phyloP scores from a whole-genome alignment of 306 rosid genomes.

The Betula pendula region DNA sequence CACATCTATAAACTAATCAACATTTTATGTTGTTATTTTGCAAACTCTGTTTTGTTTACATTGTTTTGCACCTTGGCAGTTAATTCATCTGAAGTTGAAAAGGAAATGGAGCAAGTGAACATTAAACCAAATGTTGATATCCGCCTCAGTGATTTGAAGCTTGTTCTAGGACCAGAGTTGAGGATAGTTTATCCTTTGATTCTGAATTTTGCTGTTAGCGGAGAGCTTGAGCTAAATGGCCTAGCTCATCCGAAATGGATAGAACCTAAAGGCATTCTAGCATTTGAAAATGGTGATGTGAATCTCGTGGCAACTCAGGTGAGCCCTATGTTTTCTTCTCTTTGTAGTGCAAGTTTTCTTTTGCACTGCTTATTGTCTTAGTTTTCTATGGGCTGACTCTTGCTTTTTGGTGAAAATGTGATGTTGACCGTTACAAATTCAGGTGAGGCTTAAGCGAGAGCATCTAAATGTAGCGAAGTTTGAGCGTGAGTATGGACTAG shows the following conservation, averaged over 20 bases:
- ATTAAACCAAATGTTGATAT: constrained; percentile 61
- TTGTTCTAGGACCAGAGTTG: constrained; percentile 90
- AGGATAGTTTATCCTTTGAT: constrained; percentile 86
- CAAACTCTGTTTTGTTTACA: constrained; percentile 6
- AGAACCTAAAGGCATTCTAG: constrained; percentile 75
- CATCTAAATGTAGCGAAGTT: constrained; percentile 82
- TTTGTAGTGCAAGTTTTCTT: constrained; percentile 6
- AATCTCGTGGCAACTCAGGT: constrained; percentile 98
- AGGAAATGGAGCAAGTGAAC: constrained; percentile 57
- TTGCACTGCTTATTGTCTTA: constrained; percentile 14
- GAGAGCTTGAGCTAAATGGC: constrained; percentile 92
- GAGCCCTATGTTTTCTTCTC: constrained; percentile 28
- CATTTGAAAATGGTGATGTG: constrained; percentile 89
- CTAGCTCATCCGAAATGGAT: constrained; percentile 71
- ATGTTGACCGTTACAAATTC: constrained; percentile 33
- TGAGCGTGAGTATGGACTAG: constrained; percentile 91
- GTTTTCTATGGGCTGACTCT: constrained; percentile 14
- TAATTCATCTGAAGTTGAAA: constrained; percentile 50
- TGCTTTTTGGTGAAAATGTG: constrained; percentile 29
- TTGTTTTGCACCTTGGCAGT: constrained; percentile 41
- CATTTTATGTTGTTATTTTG: not conserved
- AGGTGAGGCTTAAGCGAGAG: constrained; percentile 88
- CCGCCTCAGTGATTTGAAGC: constrained; percentile 78
- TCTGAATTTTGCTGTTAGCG: constrained; percentile 76
- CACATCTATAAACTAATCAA: not conserved